Base-by-base conservation (phyloP, 2,329 filamentous ascomycete genomes). In the Xylogone sp. region DNA sequence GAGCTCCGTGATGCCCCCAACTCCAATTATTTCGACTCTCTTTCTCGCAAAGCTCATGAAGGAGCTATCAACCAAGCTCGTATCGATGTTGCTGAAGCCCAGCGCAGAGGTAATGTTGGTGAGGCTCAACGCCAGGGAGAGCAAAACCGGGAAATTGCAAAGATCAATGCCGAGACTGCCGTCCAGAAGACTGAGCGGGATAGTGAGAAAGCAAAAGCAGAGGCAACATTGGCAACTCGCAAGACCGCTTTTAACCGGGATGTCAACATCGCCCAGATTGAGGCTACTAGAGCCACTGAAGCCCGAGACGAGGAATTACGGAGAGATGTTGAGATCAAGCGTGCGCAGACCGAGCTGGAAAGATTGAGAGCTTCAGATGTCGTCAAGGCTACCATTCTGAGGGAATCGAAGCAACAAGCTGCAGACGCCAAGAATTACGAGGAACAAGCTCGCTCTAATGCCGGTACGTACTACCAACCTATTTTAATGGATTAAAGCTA, bases 101-200 rank as follows among this genome's bases (percentile, higher is more conserved):
- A 82, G 60, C 75, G 82, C 61, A 76, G 77, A 47, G 87, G 87
- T 62, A 86, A 86, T 59, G 85, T 90, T 13, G 87, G 87, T 52
- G 89, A 94, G 68, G 84, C 89, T 21, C 78, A 90, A 66, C 87
- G 88, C 62, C 82, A 84, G 63, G 90, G 90, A 57, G 80, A 88
- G 62, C 87, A 91, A 56, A 90, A 94, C 66, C 88, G 91, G 50
- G 87, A 92, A 64, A 88, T 95, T 42, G 88, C 89, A 60, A 93
- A 91, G 74, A 95, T 95, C 71, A 83, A 92, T 68, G 89, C 89
- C 57, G 83, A 88, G 59, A 95, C 90, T 1, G 88, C 89, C 1
- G 88, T 94, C 1, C 80, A 89, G 54, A 90, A 93, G 73, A 94
- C 90, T 0, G 84, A 93, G 65, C 84, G 89, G 46, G 90, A 93